Evolutionary conservation across 768 basidiomycete genomes (phyloP), one percentile per base, ranked within the genome.

Genomic region (Lentinula edodes): DNA sequence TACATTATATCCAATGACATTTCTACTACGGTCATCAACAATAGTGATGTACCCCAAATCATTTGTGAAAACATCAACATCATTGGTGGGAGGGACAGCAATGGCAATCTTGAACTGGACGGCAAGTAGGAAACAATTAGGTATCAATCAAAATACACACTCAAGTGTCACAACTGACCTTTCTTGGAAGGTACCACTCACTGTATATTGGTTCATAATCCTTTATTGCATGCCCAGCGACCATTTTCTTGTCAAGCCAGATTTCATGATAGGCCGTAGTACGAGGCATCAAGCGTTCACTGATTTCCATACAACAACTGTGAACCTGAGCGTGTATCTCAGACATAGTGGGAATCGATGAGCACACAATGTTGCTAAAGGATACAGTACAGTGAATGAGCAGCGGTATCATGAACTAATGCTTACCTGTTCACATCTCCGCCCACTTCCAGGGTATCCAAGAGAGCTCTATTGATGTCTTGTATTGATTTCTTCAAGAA

Each of bases 191-290:
- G 76, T 99, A 98, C 75, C 95, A 95, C 71, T 93, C 89, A 43
- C 97, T 97, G 70, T 98, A 99, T n/a, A 98, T 74, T 1, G 97
- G 97, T 74, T 99, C 97, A 65, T 93, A 86, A 74, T 97, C 95
- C 71, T 95, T 91, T 62, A 97, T 74, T 5, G 95, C 94, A 42
- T 94, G 95, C 15, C 96, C 97, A 5, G 90, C 93, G 54, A 99
- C 90, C 67, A 94, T 76, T 78, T 97, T 97, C 79, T 97, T 95
- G 78, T 98, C 95, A 46, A 98, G 80, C 96, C 96, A 99, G 64
- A 99, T 98, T 75, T 99, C 97, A 70, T 98, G 93, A 72, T 99
- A 98, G 5, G 97, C 97, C 3, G 87, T 86, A 5, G 95, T 98
- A 50, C 86, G 82, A 20, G 97, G 97, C 39, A 97, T 80, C 46